Base-by-base conservation (phyloP, 768 basidiomycete species). In the Kwoniella dejecticola region DNA sequence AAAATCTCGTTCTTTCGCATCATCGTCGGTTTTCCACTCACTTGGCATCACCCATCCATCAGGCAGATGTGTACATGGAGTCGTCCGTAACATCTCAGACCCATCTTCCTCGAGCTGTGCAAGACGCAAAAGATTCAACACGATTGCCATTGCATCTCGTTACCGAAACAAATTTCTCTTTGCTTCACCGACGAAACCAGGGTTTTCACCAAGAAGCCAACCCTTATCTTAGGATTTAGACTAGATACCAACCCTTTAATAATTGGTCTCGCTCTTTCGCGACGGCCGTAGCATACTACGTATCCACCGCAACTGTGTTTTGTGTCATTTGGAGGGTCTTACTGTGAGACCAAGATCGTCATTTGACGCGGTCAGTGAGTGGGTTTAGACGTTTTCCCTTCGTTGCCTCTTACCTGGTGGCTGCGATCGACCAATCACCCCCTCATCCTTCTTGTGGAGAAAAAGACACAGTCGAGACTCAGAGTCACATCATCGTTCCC, bases 281-380 rank as follows among this genome's bases (percentile, higher is more conserved):
- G 15, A 36, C 33, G 33, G 33, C 33, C 41, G 41, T 42, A 42
- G 11, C 17, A 19, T 42, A 42, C 41, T 42, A 42, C 41, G 41
- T 42, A 12, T 42, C 17, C 41, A 11, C 17, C 12, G 10, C 19
- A 6, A 7, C 41, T n/a, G 10, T 36, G 33, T 36, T 7, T 36
- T 36, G 15, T 36, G 7, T 36, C 15, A 36, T 15, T 36, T 36
- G 33, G 33, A 7, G 15, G 33, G 7, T 36, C 15, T 36, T 36
- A 15, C 15, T 36, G 33, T 36, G 19, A 42, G 8, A 42, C 4
- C 48, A 30, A 33, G 15, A 15, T n/a, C 30, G 17, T 50, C 48
- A 30, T 31, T 29, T 24, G 30, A 50, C 48, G 48, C 48, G 48
- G 48, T 50, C 48, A 11, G 48, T 50, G 29, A 50, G 48, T 50